Percentiles rank a stretch among this genome's conserved stretches.
Evolutionary conservation across 352 stramenopile species (phyloP).

Genomic region (Thalassiosira gravida): DNA sequence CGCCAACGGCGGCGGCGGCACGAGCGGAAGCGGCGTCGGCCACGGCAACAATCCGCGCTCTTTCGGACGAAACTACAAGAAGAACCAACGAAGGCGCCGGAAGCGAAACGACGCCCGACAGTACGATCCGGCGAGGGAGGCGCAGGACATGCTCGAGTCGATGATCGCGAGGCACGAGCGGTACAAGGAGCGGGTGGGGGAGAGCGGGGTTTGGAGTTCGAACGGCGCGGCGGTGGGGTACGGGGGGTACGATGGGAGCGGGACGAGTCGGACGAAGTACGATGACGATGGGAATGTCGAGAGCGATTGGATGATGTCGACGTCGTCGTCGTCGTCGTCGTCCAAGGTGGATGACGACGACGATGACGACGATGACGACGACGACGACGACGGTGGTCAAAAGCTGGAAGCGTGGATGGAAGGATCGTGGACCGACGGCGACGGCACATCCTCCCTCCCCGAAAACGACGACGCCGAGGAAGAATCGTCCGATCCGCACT

Average conservation of each 20-base stretch:
- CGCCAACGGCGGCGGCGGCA: too few relatives aligned
- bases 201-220: conserved; percentile 29
- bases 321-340: too few relatives aligned
- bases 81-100: too few relatives aligned
- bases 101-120: too few relatives aligned
- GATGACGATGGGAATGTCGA: conserved; percentile 21
- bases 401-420: conserved; percentile 26
- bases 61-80: too few relatives aligned
- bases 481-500: conserved; percentile 26
- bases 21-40: too few relatives aligned
- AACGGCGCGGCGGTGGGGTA: not conserved
- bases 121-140: conserved; percentile 58
- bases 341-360: too few relatives aligned
- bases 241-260: not conserved
- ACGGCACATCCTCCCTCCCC: too few relatives aligned
- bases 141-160: conserved; percentile 53
- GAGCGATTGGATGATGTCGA: too few relatives aligned
- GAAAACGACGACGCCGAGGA: conserved; percentile 2
- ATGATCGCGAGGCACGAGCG: conserved; percentile 56
- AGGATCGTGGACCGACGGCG: not conserved
- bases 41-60: too few relatives aligned
- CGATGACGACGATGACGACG: conserved; percentile 35
- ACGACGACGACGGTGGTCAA: not conserved
- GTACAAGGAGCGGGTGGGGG: conserved; percentile 50
- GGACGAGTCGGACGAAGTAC: not conserved